Evolutionary conservation across 2,329 filamentous ascomycete genomes (phyloP).

Genomic region (Ophiostoma quercus): DNA sequence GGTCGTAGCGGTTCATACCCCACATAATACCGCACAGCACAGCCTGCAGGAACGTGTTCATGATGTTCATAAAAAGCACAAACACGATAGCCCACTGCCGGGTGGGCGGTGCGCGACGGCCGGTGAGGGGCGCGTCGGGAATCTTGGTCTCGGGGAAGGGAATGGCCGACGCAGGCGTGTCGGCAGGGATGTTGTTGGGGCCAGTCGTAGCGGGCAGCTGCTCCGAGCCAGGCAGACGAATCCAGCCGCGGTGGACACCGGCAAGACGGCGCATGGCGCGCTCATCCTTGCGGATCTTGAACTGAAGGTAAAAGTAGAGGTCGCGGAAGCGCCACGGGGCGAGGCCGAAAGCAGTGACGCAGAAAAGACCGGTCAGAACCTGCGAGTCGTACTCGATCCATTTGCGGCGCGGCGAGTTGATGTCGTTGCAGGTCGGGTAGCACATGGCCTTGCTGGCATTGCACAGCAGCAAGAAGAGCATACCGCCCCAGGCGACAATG

Average conservation of each 20-base stretch:
- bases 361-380: conserved; percentile 78
- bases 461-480: conserved; percentile 80
- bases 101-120: conserved; percentile 62
- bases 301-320: conserved; percentile 66
- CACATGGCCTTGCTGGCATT: conserved; percentile 64
- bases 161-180: conserved; percentile 44
- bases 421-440: conserved; percentile 61
- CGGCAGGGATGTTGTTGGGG: conserved; percentile 44
- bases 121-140: conserved; percentile 65
- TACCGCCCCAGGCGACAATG: conserved; percentile 82
- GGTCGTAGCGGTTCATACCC: conserved; percentile 64
- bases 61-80: conserved; percentile 71
- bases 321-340: conserved; percentile 82
- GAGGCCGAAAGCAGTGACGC: conserved; percentile 77
- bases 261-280: conserved; percentile 61
- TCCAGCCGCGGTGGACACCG: conserved; percentile 70
- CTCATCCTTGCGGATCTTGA: conserved; percentile 48
- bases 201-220: conserved; percentile 50
- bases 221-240: conserved; percentile 63
- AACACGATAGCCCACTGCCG: conserved; percentile 71
- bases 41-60: conserved; percentile 73
- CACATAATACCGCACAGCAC: conserved; percentile 77
- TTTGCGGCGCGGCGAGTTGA: conserved; percentile 68
- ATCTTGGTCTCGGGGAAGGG: conserved; percentile 61
- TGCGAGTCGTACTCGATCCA: conserved; percentile 86